These are phyloP conservation scores for Calonectria multiphialidica DNA, from an alignment of 2,329 filamentous ascomycete species.

Conservation along the genomic window DNA sequence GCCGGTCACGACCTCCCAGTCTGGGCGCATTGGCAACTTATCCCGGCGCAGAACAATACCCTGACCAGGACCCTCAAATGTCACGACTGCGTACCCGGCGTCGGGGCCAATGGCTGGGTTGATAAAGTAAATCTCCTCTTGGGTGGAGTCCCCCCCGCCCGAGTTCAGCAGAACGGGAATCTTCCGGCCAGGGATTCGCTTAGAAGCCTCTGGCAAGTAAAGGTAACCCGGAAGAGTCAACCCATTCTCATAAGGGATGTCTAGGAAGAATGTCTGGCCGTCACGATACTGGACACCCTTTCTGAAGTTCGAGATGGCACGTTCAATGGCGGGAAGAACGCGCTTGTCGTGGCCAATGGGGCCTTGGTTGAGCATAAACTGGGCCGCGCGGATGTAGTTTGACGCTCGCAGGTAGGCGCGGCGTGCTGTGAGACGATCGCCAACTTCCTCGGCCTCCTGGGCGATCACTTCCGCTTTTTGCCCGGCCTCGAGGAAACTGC, in stretches of 20 bases:
- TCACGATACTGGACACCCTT: too few relatives aligned
- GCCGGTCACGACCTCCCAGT: conserved; percentile 52
- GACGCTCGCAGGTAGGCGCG: conserved; percentile 53
- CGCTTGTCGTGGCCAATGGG: too few relatives aligned
- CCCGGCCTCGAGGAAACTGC: too few relatives aligned
- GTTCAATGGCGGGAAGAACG: too few relatives aligned
- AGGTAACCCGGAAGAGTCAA: conserved; percentile 51
- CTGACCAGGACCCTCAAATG: conserved; percentile 61
- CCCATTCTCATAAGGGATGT: conserved; percentile 53
- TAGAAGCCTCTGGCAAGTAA: conserved; percentile 46
- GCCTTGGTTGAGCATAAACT: too few relatives aligned
- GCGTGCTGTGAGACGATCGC: conserved; percentile 47
- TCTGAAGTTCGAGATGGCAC: too few relatives aligned
- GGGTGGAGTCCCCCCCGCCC: conserved; percentile 48
- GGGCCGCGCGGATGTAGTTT: conserved; percentile 57
- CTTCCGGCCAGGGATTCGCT: too few relatives aligned
- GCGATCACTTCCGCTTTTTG: conserved; percentile 51
- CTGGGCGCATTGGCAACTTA: conserved; percentile 47
- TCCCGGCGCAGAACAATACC: conserved; percentile 50
- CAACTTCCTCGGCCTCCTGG: conserved; percentile 45
- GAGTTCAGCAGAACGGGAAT: too few relatives aligned
- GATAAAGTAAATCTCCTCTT: conserved; percentile 57
- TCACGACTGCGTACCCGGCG: conserved; percentile 57
- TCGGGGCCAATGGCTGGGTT: conserved; percentile 37
- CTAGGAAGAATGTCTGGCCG: too few relatives aligned